Evolutionary conservation across 2,329 filamentous ascomycete genomes (phyloP).

Genomic region (Stachybotrys chartarum): DNA sequence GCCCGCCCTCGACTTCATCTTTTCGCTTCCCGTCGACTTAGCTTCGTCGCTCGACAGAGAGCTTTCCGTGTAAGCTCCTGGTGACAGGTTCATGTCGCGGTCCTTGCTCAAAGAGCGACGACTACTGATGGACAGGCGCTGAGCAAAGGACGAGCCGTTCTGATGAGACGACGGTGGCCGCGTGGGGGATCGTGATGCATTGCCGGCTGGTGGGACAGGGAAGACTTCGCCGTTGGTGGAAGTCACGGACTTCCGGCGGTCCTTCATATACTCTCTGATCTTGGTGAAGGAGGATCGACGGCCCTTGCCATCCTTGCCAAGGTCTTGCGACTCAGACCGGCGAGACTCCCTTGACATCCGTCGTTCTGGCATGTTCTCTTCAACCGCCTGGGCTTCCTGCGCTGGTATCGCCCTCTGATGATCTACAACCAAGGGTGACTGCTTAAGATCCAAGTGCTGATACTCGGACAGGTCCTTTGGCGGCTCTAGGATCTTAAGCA

Average conservation of each 20-base stretch:
- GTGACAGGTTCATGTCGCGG: constrained; percentile 25
- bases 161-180: constrained; percentile 40
- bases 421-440: constrained; percentile 53
- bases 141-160: constrained; percentile 38
- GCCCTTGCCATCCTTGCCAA: constrained; percentile 22
- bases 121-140: constrained; percentile 59
- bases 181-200: constrained; percentile 34
- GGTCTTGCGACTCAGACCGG: constrained; percentile 27
- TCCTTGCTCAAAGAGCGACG: constrained; percentile 43
- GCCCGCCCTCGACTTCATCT: constrained; percentile 44
- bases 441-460: constrained; percentile 43
- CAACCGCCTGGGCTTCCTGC: constrained; percentile 14
- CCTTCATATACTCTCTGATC: constrained; percentile 55
- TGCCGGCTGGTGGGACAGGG: constrained; percentile 13
- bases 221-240: constrained; percentile 37
- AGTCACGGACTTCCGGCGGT: constrained; percentile 45
- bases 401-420: constrained; percentile 33
- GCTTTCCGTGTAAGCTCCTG: constrained; percentile 34
- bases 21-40: constrained; percentile 30
- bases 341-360: constrained; percentile 34
- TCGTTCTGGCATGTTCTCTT: constrained; percentile 41
- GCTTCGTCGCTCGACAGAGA: constrained; percentile 40
- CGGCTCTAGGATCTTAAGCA: constrained; percentile 31
- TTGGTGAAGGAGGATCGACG: constrained; percentile 53
- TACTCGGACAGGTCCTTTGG: constrained; percentile 36